Evolutionary conservation across 306 rosid species (phyloP), one percentile per base, ranked within the genome.

Genomic region (Malus fusca): DNA sequence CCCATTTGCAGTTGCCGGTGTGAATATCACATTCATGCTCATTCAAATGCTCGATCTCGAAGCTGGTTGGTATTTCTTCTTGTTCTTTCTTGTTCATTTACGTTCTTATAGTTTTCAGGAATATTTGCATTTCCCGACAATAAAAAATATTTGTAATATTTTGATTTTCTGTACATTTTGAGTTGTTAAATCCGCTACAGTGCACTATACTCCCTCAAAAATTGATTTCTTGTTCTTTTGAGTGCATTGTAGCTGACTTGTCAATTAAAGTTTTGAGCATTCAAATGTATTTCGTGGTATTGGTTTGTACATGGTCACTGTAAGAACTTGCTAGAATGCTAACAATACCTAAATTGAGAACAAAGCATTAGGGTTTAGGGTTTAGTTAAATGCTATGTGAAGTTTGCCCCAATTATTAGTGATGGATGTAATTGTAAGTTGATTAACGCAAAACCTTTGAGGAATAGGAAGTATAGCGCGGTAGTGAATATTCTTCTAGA

Each of bases 1-100:
- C 85, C 99, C 99, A 69, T 95, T 95, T 89, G 97, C 99, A 35
- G 99, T 95, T 78, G 99, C 99, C 72, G 99, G 99, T 74, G 99
- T 95, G 73, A 95, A 95, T 89, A 92, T 95, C 72, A 92, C 98
- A 73, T 95, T 95, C 86, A 95, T 95, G 99, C 98, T 95, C 70
- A 90, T 92, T 75, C 99, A 95, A 84, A 95, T 95, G 89, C 96
- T 95, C 68, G 99, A 95, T 84, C 98, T 95, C 80, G 97, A 95
- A 92, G 96, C 98, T 84, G 99, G 99, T 95, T 72, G 48, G 62
- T 84, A 19, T 42, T 61, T 83, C 75, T 51, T 81, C 21, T 71
- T 61, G 42, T 62, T 77, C 62, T 77, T 52, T 81, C 14, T 68
- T 62, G 28, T 55, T 73, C 62, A 31, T 25, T 65, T 21, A 74